A percentile compares a stretch with the other conserved stretches of the same genome.
These are phyloP conservation scores for Teratosphaeria viscida DNA, from an alignment of 2,329 filamentous ascomycete species.

Conservation along the genomic window DNA sequence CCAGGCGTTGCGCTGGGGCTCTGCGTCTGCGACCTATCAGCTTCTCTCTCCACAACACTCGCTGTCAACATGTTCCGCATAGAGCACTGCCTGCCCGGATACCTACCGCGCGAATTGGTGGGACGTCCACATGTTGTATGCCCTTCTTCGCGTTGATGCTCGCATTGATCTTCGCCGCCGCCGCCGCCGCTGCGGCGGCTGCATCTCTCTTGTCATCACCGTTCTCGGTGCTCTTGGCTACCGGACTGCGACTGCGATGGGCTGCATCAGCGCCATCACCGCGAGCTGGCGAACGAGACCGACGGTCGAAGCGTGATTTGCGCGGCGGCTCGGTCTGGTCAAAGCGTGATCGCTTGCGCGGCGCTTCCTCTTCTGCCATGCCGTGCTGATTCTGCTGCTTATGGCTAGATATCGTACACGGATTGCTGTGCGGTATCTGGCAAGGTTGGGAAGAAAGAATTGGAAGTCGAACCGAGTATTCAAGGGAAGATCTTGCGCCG, in stretches of 20 bases:
- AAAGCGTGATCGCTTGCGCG: constrained; percentile 70
- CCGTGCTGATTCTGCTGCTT: background rate
- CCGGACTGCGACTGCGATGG: constrained; percentile 67
- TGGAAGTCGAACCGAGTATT: background rate
- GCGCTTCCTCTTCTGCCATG: constrained; percentile 62
- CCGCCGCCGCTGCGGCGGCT: constrained; percentile 69
- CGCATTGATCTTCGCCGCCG: constrained; percentile 44
- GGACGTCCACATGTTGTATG: constrained; percentile 81
- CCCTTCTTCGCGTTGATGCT: constrained; percentile 47
- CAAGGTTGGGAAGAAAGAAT: background rate
- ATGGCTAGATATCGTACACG: background rate
- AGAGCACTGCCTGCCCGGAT: background rate
- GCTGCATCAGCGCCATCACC: constrained; percentile 53
- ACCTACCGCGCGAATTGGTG: constrained; percentile 58
- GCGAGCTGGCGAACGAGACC: constrained; percentile 54
- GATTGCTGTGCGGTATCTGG: background rate
- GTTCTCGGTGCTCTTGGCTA: constrained; percentile 48
- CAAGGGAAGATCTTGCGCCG: background rate
- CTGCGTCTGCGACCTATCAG: constrained; percentile 8
- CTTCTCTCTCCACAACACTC: constrained; percentile 4
- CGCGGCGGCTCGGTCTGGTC: constrained; percentile 70
- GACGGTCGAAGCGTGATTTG: constrained; percentile 76
- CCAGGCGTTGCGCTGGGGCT: constrained; percentile 36
- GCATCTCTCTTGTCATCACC: constrained; percentile 16
- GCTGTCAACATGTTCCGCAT: background rate